These are phyloP conservation scores for Ceratocystis huliohia DNA, from an alignment of 2,329 filamentous ascomycete genomes.

Conservation along the genomic window DNA sequence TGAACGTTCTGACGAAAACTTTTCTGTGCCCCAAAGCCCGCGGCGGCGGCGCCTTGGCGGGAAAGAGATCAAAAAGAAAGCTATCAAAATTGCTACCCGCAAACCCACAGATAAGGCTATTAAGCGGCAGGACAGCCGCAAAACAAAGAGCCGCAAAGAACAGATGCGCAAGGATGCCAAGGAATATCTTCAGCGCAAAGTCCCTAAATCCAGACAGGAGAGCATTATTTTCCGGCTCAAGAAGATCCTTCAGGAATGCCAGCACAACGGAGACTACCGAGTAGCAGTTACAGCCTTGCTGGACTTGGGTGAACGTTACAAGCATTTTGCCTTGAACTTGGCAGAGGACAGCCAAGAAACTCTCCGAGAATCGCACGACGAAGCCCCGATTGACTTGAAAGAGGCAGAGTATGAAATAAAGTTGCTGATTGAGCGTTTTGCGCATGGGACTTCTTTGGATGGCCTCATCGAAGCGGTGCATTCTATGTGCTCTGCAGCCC, in stretches of 20 bases:
- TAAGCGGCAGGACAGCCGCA: conserved; percentile 26
- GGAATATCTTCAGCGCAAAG: conserved; percentile 72
- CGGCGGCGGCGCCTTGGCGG: background rate
- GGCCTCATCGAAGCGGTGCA: conserved; percentile 78
- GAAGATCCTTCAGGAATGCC: conserved; percentile 96
- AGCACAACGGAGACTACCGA: conserved; percentile 88
- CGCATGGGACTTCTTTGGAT: conserved; percentile 81
- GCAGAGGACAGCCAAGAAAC: conserved; percentile 52
- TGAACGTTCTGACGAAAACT: conserved; percentile 30
- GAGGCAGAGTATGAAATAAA: conserved; percentile 69
- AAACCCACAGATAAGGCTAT: conserved; percentile 41
- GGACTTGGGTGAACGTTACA: conserved; percentile 72
- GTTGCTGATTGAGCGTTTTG: conserved; percentile 85
- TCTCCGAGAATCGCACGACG: conserved; percentile 49
- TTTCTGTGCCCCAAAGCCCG: conserved; percentile 20
- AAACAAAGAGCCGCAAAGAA: conserved; percentile 33
- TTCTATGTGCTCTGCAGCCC: conserved; percentile 74
- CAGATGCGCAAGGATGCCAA: conserved; percentile 41
- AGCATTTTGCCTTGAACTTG: conserved; percentile 55
- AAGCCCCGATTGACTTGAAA: conserved; percentile 47
- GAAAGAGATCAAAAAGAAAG: conserved; percentile 23
- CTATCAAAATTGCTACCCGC: conserved; percentile 33
- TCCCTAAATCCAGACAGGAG: conserved; percentile 84
- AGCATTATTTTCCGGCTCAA: conserved; percentile 83
- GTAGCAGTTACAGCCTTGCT: conserved; percentile 83